Evolutionary conservation across 1,284 basidiomycete genomes (phyloP), one percentile per base, ranked within the genome.

Genomic region (Psilocybe mexicana): DNA sequence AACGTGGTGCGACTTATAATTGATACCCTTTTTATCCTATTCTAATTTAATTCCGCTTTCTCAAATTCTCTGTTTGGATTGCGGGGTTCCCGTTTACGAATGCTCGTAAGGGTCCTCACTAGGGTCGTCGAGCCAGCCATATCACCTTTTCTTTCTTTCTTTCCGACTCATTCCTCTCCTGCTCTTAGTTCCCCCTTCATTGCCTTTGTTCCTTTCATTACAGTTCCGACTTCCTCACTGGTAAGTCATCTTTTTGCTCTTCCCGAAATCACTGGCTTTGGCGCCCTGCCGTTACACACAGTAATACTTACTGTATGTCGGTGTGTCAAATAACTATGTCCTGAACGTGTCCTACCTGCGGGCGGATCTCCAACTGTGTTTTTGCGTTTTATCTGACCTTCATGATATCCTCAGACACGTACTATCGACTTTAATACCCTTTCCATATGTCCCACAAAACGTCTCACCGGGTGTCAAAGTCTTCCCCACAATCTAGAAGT

Each of bases 1-100:
- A 76, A 75, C 73, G 68, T 69, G 69, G 68, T 18, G 63, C 68
- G 63, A 68, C 69, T 68, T 71, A 71, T 65, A 66, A 18, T 72
- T 75, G 68, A 68, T 71, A 74, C 72, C 74, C 70, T 70, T 63
- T 64, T 62, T 44, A 58, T 43, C 56, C 52, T 68, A 63, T 65
- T 70, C 52, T 69, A 63, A 67, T 71, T 70, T 76, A 77, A 78
- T 78, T 71, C 69, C 74, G 67, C 68, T 60, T 67, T 54, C 58
- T 63, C 72, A 69, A 69, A 63, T 68, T 69, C 62, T 59, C 55
- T 64, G 58, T 57, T n/a, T 51, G 58, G 42, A 38, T 33, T 30
- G 40, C 50, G 59, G 61, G 59, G 43, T 45, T 23, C 44, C 43
- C 55, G 58, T 54, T 46, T 58, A 53, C 60, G 55, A 55, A 71